Conservation (phyloP, 2,329 filamentous ascomycete genomes). For the Cryphonectria naterciae region DNA sequence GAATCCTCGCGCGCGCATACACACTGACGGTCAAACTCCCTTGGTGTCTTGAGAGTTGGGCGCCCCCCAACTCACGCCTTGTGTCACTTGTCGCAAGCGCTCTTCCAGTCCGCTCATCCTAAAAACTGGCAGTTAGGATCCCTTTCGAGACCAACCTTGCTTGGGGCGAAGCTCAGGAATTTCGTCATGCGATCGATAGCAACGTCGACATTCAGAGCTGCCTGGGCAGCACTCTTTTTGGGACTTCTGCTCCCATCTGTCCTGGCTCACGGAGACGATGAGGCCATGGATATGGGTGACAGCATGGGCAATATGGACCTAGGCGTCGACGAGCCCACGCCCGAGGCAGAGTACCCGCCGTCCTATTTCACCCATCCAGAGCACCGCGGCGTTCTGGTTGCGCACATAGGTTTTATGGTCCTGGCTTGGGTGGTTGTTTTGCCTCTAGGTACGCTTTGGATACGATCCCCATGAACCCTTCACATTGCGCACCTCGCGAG, state of each 20-base stretch:
- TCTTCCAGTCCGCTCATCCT: background rate
- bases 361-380: conserved; percentile 47
- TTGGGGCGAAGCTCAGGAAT: background rate
- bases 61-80: background rate
- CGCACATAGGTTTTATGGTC: conserved; percentile 71
- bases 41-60: background rate
- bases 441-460: conserved; percentile 62
- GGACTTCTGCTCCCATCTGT: conserved; percentile 37
- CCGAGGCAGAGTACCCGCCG: conserved; percentile 36
- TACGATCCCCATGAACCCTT: too few relatives aligned
- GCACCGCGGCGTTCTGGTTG: conserved; percentile 44
- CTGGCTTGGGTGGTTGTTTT: conserved; percentile 71
- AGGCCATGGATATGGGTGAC: conserved; percentile 36
- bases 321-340: conserved; percentile 33
- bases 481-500: background rate
- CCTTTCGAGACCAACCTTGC: background rate
- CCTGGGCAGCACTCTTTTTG: conserved; percentile 37
- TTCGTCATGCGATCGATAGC: conserved; percentile 34
- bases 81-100: background rate
- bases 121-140: background rate
- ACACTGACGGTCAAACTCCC: background rate
- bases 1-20: background rate
- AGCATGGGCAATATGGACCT: conserved; percentile 37
- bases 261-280: conserved; percentile 40
- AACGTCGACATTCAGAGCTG: conserved; percentile 33